Base-by-base conservation (phyloP, 2,329 filamentous ascomycete species). In the Basipetospora chlamydospora region DNA sequence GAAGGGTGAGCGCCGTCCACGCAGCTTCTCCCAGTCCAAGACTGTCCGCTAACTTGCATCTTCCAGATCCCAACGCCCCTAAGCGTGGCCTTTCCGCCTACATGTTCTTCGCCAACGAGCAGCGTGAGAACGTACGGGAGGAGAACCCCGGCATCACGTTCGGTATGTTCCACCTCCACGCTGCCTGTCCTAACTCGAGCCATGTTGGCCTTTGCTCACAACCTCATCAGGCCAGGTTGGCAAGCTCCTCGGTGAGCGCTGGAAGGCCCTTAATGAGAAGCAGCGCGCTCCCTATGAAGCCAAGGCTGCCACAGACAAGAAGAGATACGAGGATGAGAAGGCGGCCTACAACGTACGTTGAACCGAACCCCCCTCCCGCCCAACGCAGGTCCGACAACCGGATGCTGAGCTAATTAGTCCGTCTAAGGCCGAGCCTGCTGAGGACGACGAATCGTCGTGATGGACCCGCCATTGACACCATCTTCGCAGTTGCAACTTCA, bases 101-200 rank as follows among this genome's bases (percentile, higher is more conserved):
- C 77, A 98, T 98, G 90, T 96, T 96, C 80, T 98, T 96, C 61
- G 90, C 90, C 76, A 96, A 96, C 57, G 90, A 96, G 66, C 85
- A 95, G 67, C 87, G 90, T 51, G 88, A 96, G 58, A 93, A 90
- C 61, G 90, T 98, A 50, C 85, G 90, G 52, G 86, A 94, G 59
- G 88, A 96, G 64, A 96, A 96, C 73, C 88, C 88, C 26, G 88
- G 87, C 52, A 94, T 96, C 66, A 80, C 81, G 50, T 98, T 98
- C 64, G 90, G 85, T 80, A 72, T 49, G 36, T 26, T 4, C n/a
- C n/a, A n/a, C n/a, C n/a, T n/a, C n/a, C 3, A 28, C 8, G 5
- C 17, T 20, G 25, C n/a, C n/a, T n/a, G n/a, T n/a, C n/a, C n/a
- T n/a, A n/a, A n/a, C n/a, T n/a, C n/a, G n/a, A n/a, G n/a, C n/a